Evolutionary conservation across 305 asterid species (phyloP).

Genomic region (Fraxinus latifolia): DNA sequence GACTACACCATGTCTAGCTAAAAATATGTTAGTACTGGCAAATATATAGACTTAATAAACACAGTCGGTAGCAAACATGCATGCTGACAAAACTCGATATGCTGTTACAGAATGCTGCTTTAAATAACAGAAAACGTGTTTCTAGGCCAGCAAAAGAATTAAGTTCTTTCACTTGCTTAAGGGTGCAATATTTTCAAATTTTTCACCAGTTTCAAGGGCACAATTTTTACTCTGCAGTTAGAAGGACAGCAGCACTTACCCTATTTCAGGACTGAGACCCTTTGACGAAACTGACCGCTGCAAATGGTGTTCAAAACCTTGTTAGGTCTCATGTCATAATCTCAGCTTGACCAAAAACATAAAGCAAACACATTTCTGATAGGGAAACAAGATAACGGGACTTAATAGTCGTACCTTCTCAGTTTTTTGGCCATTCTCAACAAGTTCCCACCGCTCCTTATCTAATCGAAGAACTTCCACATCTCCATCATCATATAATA

Average conservation of each 20-base stretch:
- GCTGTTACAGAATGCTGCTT: background rate
- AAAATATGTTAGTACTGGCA: background rate
- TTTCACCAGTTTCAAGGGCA: background rate
- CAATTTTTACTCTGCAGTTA: background rate
- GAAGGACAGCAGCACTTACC: constrained; percentile 47
- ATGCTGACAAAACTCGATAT: background rate
- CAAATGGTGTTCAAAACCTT: constrained; percentile 31
- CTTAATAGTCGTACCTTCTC: constrained; percentile 39
- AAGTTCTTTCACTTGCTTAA: background rate
- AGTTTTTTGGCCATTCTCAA: constrained; percentile 42
- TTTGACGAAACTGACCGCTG: constrained; percentile 65
- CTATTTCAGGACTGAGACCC: constrained; percentile 45
- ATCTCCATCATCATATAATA: constrained; percentile 84
- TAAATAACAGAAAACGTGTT: background rate
- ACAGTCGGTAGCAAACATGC: background rate
- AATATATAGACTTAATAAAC: background rate
- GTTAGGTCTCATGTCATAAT: constrained; percentile 34
- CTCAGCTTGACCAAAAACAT: background rate
- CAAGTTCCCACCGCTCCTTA: constrained; percentile 84
- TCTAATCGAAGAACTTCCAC: constrained; percentile 92
- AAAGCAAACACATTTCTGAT: constrained; percentile 1
- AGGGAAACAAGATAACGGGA: background rate
- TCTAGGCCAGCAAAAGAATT: background rate
- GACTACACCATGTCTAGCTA: background rate
- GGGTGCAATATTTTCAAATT: background rate